phyloP scores from a whole-genome alignment of 768 basidiomycete genomes.

The Macrolepiota fuliginosa region DNA sequence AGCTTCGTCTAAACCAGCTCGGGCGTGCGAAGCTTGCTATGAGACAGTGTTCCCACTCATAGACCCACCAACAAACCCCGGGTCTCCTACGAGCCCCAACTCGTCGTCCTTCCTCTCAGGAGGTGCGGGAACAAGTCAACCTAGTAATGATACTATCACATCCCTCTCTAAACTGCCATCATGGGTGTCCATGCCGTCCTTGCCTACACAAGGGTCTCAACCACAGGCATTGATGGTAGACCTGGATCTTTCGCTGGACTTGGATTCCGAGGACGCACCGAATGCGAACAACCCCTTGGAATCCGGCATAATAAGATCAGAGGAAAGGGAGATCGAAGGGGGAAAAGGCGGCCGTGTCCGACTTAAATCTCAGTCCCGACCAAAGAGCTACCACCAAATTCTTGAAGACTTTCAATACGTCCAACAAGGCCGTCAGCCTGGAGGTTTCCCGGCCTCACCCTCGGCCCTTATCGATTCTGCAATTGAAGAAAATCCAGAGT shows the following conservation, averaged over 20 bases:
- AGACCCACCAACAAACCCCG: constrained; percentile 23
- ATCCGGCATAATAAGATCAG: constrained; percentile 4
- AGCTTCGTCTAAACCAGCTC: constrained; percentile 50
- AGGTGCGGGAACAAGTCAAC: not conserved
- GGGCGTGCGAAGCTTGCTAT: constrained; percentile 86
- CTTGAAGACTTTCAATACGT: constrained; percentile 54
- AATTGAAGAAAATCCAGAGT: constrained; percentile 13
- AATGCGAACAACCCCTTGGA: not conserved
- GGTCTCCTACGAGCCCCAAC: constrained; percentile 8
- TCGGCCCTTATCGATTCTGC: constrained; percentile 2
- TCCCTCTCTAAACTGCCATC: constrained; percentile 52
- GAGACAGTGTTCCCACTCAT: constrained; percentile 80
- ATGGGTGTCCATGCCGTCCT: constrained; percentile 57
- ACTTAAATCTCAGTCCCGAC: constrained; percentile 40
- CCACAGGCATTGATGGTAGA: constrained; percentile 52
- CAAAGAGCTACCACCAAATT: constrained; percentile 66
- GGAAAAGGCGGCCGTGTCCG: constrained; percentile 26
- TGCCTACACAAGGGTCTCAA: constrained; percentile 30
- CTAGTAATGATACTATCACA: constrained; percentile 37
- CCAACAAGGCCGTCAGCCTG: constrained; percentile 14
- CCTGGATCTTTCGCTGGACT: constrained; percentile 23
- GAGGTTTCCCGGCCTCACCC: not conserved
- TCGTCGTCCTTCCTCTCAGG: constrained; percentile 6
- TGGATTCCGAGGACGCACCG: constrained; percentile 12
- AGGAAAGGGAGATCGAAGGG: constrained; percentile 14